Evolutionary conservation across 805 yeast genomes (phyloP), one percentile per base, ranked within the genome.

Genomic region (Barnettozyma botsteinii): DNA sequence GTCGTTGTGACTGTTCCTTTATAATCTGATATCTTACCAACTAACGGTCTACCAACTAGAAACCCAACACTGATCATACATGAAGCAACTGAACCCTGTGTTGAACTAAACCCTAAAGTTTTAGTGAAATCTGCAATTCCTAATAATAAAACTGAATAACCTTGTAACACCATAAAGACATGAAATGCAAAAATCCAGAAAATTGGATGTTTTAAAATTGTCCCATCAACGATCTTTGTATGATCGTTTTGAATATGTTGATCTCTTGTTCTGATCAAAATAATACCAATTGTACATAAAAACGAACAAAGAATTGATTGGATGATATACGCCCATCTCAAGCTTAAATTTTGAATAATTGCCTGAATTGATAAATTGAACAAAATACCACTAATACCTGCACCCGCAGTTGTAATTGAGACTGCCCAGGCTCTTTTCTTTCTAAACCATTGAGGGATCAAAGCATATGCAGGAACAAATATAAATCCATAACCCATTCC

Each of bases 371-470:
- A 60, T 18, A 67, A 44, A 32, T 63, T 60, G 52, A 68, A 72
- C 20, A 70, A 35, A 8, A 67, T 57, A 33, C 75, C 74, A 21
- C 75, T 74, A 5, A 59, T 42, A 22, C 75, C 75, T 4, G 67
- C 57, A 1, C 73, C 75, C 2, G 61, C 49, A 19, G 66, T 57
- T 8, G 60, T 60, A 5, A 69, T 41, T 12, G 72, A 67, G 29
- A 56, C 53, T 0, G 73, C 71, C 11, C 64, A 59, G 1, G 81
- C 77, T 50, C 89, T 66, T 45, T 65, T 77, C 47, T 73, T 77
- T 29, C 74, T 60, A 58, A 83, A 83, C 81, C 85, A 83, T 41
- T 80, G 87, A 0, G 88, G 86, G 22, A 82, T 48, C 7, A 82
- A 56, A 3, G 77, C 69, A 23, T 78, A 62, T 4, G 75, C 75